Base-by-base conservation (phyloP, 768 basidiomycete genomes). In the Lepiota brunneoincarnata region DNA sequence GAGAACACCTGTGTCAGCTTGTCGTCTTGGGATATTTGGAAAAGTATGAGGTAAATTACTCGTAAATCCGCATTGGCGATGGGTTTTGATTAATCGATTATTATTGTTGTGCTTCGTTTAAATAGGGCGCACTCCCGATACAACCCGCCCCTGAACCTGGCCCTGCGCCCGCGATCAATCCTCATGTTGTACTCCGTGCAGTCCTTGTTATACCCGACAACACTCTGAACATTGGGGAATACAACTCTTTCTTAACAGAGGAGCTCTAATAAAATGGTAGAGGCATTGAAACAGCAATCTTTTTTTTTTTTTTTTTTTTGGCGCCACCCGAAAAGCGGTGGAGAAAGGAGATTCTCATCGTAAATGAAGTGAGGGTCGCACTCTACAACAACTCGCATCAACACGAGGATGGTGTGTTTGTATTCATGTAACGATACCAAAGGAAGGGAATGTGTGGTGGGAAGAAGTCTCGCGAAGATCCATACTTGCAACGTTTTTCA, bases 11-110 rank as follows among this genome's bases (percentile, higher is more conserved):
- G 57, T 66, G 72, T 57, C 72, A 72, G 35, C 68, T 86, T 35
- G 78, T 80, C 69, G 76, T 75, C 18, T 66, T 87, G 38, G 86
- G 86, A 35, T 74, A 83, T 63, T 66, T 88, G 47, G 87, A 88
- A 61, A 64, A 61, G 28, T 63, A 68, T 56, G 61, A 69, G 58
- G 82, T 83, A 63, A 54, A 74, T 71, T n/a, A 50, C 26, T 52
- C 43, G 37, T 55, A 21, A 51, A 44, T 49, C 36, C 38, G 21
- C 21, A 35, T 51, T 47, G 15, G 31, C 31, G 17, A 44, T 38
- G 15, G 15, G 42, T 34, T 6, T n/a, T 38, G 23, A 26, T 18
- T 3, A 23, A 35, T 24, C 56, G 36, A 45, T 54, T 56, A 38
- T 54, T 63, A 58, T 43, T 36, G 41, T 37, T 55, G 28, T 3